Conservation (phyloP, 2,329 filamentous ascomycete genomes). For the Neofusicoccum laricinum region DNA sequence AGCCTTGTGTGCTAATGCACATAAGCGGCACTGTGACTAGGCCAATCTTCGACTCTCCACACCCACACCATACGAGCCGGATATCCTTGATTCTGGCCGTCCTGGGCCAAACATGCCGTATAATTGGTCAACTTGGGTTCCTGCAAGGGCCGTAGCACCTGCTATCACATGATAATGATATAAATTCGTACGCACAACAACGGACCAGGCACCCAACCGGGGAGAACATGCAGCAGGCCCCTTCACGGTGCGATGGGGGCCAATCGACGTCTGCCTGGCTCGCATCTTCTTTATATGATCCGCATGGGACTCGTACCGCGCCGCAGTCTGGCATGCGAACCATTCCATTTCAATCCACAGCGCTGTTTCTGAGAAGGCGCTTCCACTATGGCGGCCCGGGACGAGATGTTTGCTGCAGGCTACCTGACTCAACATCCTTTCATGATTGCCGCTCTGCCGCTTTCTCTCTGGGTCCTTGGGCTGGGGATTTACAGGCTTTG, state of each 20-base stretch:
- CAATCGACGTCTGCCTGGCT: background rate
- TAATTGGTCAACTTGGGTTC: too few relatives aligned
- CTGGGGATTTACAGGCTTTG: constrained; percentile 8
- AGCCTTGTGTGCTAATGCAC: background rate
- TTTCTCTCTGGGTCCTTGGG: background rate
- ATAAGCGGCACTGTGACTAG: background rate
- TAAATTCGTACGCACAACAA: too few relatives aligned
- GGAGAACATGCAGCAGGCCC: too few relatives aligned
- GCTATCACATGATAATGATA: too few relatives aligned
- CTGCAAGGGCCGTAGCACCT: too few relatives aligned
- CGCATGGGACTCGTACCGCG: background rate
- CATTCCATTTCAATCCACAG: background rate
- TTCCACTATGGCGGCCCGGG: background rate
- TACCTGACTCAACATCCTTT: background rate
- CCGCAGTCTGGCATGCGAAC: background rate
- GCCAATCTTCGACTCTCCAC: background rate
- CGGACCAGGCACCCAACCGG: background rate
- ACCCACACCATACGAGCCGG: background rate
- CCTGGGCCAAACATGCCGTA: too few relatives aligned
- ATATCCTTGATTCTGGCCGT: too few relatives aligned
- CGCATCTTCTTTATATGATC: background rate
- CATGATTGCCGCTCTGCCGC: background rate
- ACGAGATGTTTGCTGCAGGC: background rate
- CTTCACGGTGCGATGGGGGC: background rate
- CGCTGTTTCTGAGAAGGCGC: background rate